These are phyloP conservation scores for Moniliella sp. DNA, from an alignment of 1,284 basidiomycete genomes.

Conservation along the genomic window DNA sequence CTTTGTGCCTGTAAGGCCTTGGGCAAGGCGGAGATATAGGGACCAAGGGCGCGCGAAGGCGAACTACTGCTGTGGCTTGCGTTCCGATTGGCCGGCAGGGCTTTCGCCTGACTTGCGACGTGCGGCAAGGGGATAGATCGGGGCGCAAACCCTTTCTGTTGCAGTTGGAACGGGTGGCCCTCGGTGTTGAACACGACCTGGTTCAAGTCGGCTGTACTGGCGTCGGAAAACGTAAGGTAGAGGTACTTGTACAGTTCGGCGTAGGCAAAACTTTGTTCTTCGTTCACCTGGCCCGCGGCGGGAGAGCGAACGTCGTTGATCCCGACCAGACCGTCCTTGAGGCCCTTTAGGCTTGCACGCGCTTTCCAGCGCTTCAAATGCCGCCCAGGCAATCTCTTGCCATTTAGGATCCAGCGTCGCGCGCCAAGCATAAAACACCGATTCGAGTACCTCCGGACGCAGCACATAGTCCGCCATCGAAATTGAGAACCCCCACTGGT, in stretches of 20 bases:
- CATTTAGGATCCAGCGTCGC: constrained; percentile 13
- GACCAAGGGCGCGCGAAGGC: too few species aligned
- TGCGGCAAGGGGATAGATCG: too few species aligned
- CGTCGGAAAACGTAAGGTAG: constrained; percentile 19
- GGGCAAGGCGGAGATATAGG: too few species aligned
- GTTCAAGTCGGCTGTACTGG: constrained; percentile 8
- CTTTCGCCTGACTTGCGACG: too few species aligned
- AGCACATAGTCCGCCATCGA: constrained; percentile 12
- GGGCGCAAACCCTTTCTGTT: too few species aligned
- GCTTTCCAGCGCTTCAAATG: constrained; percentile 1
- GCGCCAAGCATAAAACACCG: constrained; percentile 15
- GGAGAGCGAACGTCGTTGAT: constrained; percentile 10
- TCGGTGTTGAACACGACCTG: constrained; percentile 26
- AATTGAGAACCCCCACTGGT: constrained; percentile 13
- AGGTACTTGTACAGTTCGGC: constrained; percentile 25
- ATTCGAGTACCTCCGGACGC: constrained; percentile 23
- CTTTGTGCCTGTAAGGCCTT: too few species aligned
- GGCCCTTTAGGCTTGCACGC: constrained; percentile 3
- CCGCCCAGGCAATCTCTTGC: constrained; percentile 3
- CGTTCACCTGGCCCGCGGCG: constrained; percentile 9
- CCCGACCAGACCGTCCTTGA: too few species aligned
- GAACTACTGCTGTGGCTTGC: too few species aligned
- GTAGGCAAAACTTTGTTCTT: constrained; percentile 17
- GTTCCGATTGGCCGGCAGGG: too few species aligned
- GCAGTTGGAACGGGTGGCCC: constrained; percentile 18